Conservation (phyloP, 2,329 filamentous ascomycete genomes). For the Botrytis fabae region DNA sequence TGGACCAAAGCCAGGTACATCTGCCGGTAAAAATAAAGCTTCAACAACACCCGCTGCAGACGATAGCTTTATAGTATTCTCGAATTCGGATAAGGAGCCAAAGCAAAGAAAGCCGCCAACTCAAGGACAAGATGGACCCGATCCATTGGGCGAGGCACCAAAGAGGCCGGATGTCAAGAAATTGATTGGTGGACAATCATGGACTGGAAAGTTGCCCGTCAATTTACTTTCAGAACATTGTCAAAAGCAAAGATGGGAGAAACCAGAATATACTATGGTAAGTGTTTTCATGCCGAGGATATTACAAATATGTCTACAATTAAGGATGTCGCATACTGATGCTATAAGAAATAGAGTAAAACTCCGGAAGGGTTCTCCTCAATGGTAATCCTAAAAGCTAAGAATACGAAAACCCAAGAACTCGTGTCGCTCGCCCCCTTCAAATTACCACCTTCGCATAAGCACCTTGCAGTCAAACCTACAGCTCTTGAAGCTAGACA, state of each 20-base stretch:
- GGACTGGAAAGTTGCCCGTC: conserved; percentile 95
- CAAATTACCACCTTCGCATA: conserved; percentile 74
- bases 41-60: conserved; percentile 42
- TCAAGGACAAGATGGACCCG: conserved; percentile 34
- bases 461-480: conserved; percentile 71
- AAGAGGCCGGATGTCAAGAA: conserved; percentile 66
- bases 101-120: conserved; percentile 37
- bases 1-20: conserved; percentile 39
- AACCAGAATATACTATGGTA: conserved; percentile 85
- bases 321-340: neutral
- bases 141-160: conserved; percentile 38
- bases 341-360: conserved; percentile 52
- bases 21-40: conserved; percentile 35
- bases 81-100: conserved; percentile 57
- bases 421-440: conserved; percentile 75
- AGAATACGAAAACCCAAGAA: conserved; percentile 81
- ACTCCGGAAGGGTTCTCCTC: conserved; percentile 73
- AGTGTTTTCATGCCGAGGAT: conserved; percentile 29
- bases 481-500: conserved; percentile 89
- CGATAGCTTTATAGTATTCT: conserved; percentile 57
- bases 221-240: conserved; percentile 93
- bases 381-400: conserved; percentile 73
- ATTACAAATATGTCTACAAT: neutral
- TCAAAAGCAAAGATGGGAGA: conserved; percentile 94
- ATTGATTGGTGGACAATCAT: conserved; percentile 89